Conservation (phyloP, 1,284 basidiomycete genomes). For the Trichosporon faecale region DNA sequence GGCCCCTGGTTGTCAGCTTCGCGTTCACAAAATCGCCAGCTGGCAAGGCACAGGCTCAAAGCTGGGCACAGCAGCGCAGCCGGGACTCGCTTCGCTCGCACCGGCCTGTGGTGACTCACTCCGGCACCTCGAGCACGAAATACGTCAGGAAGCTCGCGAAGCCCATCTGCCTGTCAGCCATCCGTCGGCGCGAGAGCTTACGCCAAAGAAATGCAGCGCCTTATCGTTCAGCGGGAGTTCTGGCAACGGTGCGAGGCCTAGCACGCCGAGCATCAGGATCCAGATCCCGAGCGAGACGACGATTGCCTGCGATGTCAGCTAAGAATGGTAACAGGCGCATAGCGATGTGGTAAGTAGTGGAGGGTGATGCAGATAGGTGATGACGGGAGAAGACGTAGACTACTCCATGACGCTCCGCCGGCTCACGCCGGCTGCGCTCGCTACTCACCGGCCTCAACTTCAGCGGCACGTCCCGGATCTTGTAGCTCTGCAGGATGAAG, state of each 20-base stretch:
- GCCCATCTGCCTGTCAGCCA: slow-evolving; percentile 40
- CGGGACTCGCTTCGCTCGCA: background rate
- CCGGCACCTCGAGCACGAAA: slow-evolving; percentile 50
- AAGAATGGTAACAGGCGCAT: too few species aligned
- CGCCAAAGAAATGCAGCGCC: slow-evolving; percentile 51
- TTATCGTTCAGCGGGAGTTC: slow-evolving; percentile 50
- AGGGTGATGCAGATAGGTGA: too few species aligned
- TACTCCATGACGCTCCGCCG: too few species aligned
- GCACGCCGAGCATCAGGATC: slow-evolving; percentile 45
- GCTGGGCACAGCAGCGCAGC: background rate
- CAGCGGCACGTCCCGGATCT: slow-evolving; percentile 41
- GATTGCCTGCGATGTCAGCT: slow-evolving; percentile 34
- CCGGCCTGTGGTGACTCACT: slow-evolving; percentile 30
- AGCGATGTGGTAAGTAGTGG: too few species aligned
- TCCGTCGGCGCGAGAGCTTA: slow-evolving; percentile 26
- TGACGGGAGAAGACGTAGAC: too few species aligned
- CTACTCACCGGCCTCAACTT: slow-evolving; percentile 46
- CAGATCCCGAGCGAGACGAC: slow-evolving; percentile 47
- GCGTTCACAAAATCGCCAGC: too few species aligned
- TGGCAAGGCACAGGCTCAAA: background rate
- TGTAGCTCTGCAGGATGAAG: slow-evolving; percentile 37
- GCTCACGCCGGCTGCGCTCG: background rate
- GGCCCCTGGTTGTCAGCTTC: slow-evolving; percentile 30
- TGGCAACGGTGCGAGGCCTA: slow-evolving; percentile 49
- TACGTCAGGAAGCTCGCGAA: slow-evolving; percentile 50